phyloP scores from a whole-genome alignment of 768 basidiomycete genomes.

The Albatrellus ellisii region DNA sequence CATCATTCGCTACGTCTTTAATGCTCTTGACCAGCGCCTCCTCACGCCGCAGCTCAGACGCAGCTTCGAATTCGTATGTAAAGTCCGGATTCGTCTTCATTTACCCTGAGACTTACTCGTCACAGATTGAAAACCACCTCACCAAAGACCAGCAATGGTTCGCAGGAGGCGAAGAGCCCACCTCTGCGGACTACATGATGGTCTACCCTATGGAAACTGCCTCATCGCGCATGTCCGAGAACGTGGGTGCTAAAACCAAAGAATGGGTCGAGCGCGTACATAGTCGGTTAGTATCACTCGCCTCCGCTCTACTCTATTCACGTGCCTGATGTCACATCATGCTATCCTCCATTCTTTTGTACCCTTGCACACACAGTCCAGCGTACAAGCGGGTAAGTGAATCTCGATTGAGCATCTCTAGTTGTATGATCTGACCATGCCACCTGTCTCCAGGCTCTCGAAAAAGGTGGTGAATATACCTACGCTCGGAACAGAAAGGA shows the following conservation, averaged over 20 bases:
- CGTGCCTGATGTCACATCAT: neutral
- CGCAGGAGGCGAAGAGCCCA: constrained; percentile 26
- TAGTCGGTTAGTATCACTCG: constrained; percentile 17
- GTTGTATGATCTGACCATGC: neutral
- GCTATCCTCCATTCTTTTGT: too few species aligned
- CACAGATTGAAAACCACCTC: constrained; percentile 29
- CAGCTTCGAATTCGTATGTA: constrained; percentile 19
- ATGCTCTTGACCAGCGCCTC: constrained; percentile 15
- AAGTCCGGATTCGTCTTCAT: neutral
- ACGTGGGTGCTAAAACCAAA: constrained; percentile 21
- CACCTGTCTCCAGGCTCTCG: constrained; percentile 7
- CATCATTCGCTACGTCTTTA: constrained; percentile 20
- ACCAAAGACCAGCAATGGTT: constrained; percentile 20
- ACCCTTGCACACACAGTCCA: constrained; percentile 16
- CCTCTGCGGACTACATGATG: constrained; percentile 33
- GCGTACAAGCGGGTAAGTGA: constrained; percentile 18
- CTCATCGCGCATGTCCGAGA: constrained; percentile 6
- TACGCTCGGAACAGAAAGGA: constrained; percentile 16
- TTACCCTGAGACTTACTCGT: neutral
- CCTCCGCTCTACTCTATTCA: constrained; percentile 1
- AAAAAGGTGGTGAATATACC: constrained; percentile 22
- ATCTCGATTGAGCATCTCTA: neutral
- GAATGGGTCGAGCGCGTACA: constrained; percentile 25
- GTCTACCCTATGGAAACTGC: constrained; percentile 24
- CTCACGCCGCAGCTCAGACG: constrained; percentile 20